Evolutionary conservation across 345 rosid species (phyloP).

Genomic region (Salix exigua): DNA sequence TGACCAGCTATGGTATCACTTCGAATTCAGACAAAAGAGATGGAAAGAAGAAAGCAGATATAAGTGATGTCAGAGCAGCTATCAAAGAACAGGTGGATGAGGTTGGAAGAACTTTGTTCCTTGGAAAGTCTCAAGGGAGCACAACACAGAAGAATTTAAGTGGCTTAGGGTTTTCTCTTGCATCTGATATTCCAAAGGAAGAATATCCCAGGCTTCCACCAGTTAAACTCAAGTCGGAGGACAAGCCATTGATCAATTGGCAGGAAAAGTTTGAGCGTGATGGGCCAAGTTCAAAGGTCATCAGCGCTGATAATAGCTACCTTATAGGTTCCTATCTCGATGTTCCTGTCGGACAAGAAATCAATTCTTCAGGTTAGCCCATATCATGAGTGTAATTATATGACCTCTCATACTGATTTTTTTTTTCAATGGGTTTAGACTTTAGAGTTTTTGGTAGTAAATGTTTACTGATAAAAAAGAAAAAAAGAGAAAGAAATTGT

Average conservation of each 20-base stretch:
- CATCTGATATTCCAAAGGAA: constrained; percentile 62
- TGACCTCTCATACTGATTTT: background rate
- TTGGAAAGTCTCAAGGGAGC: constrained; percentile 55
- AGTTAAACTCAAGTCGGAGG: constrained; percentile 91
- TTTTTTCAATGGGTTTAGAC: background rate
- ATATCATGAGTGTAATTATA: background rate
- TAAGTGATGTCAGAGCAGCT: constrained; percentile 46
- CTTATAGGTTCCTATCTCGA: constrained; percentile 85
- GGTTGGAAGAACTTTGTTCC: constrained; percentile 73
- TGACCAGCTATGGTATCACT: constrained; percentile 40
- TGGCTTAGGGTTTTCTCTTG: constrained; percentile 48
- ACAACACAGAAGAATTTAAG: constrained; percentile 48
- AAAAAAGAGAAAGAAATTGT: background rate
- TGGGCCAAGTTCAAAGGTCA: constrained; percentile 50
- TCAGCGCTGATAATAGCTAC: constrained; percentile 58
- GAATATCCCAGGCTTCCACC: constrained; percentile 95
- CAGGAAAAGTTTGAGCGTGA: constrained; percentile 83
- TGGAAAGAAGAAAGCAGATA: constrained; percentile 59
- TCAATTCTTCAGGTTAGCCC: constrained; percentile 77
- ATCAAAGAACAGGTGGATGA: constrained; percentile 90
- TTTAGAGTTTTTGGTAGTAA: background rate
- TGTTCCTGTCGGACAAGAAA: constrained; percentile 93
- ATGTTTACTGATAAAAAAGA: background rate
- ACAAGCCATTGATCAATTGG: constrained; percentile 70
- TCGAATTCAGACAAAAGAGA: constrained; percentile 51